These are phyloP conservation scores for Cytauxzoon felis DNA, from an alignment of 169 alveolate genomes.

Conservation along the genomic window DNA sequence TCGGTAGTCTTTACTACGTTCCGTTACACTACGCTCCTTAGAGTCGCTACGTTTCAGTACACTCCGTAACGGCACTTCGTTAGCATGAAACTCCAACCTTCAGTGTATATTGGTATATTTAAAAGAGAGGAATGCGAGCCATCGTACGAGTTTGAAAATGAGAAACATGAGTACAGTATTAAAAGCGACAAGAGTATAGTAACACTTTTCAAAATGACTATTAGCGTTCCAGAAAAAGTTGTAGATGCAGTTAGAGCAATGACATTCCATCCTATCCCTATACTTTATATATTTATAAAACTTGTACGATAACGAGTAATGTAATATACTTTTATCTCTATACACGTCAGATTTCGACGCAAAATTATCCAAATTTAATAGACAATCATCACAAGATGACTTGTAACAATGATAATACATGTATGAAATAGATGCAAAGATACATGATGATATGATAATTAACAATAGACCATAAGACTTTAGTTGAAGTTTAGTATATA, in stretches of 20 bases:
- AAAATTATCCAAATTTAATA: constrained; percentile 2
- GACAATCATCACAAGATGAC: constrained; percentile 57
- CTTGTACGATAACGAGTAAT: background rate
- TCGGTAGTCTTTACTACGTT: too few species aligned
- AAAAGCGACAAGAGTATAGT: constrained; percentile 41
- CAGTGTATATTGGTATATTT: constrained; percentile 31
- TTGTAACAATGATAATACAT: constrained; percentile 55
- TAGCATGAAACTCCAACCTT: too few species aligned
- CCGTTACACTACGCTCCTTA: too few species aligned
- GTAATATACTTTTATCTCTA: background rate
- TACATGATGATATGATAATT: background rate
- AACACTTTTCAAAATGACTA: constrained; percentile 62
- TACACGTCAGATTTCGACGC: constrained; percentile 2
- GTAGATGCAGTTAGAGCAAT: constrained; percentile 31
- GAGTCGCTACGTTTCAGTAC: too few species aligned
- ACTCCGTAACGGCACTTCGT: too few species aligned
- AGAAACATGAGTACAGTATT: constrained; percentile 14
- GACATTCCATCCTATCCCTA: constrained; percentile 25
- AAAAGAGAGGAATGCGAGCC: constrained; percentile 35
- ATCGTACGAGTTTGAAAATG: background rate
- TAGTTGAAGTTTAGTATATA: too few species aligned
- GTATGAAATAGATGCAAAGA: constrained; percentile 11
- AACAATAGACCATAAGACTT: constrained; percentile 1
- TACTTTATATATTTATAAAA: background rate
- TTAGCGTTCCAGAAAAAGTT: constrained; percentile 24